Evolutionary conservation across 208 protist genomes (phyloP), one percentile per base, ranked within the genome.

Genomic region (Trypanosomatidae sp.): DNA sequence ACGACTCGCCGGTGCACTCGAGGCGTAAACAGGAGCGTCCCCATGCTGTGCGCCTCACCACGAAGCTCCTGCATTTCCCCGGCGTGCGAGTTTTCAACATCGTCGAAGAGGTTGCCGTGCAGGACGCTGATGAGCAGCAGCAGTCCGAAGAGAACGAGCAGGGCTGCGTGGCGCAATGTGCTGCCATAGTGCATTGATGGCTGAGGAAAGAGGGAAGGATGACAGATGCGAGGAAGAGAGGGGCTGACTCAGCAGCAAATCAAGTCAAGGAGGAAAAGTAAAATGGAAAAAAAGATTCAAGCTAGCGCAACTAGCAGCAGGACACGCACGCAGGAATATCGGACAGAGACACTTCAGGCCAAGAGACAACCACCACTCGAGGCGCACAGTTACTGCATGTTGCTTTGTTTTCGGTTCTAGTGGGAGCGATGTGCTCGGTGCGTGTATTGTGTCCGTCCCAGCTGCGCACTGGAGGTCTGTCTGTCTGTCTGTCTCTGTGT

Each of bases 71-170:
- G 62, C 17, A 30, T 22, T 12, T 80, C 76, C 19, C 69, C 65
- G 3, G 43, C 58, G 49, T 69, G 68, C 22, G 68, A 73, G 70
- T 60, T 73, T 17, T 72, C 76, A 19, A n/a, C 47, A 52, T 46
- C 58, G 59, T 80, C 76, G 30, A 75, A 41, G 22, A 69, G 0
- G 58, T 65, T 68, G 4, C 60, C 76, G n/a, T 52, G 9, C 1
- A 76, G 3, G 7, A 68, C 22, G 39, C 70, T 73, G 28, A 85
- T 15, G 39, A 73, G 5, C 15, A 79, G 52, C 12, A 85, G 70
- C 8, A 68, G 28, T 10, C 68, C 28, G 62, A 86, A 79, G 46
- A 82, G 36, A 56, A 65, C 25, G 39, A 82, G 74, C 13, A 83
- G 69, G 44, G 76, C 58, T 3, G 55, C 33, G 28, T 85, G 69